These are phyloP conservation scores for Kuraishia borneana DNA, from an alignment of 805 yeast species.

Conservation along the genomic window DNA sequence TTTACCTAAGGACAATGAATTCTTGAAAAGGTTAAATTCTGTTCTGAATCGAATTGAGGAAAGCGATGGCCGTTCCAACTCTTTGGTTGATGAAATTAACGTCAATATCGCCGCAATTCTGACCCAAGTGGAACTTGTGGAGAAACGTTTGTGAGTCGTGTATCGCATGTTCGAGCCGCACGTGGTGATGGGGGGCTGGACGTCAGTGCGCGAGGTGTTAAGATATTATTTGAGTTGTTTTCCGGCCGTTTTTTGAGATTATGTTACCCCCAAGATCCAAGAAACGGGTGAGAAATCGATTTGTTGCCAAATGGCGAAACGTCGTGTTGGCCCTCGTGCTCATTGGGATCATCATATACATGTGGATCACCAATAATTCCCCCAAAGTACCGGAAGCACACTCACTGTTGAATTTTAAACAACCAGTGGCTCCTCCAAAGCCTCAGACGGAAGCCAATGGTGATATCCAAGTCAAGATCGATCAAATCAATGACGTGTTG, in stretches of 20 bases:
- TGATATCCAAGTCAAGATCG: neutral
- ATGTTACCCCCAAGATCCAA: neutral
- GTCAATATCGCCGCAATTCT: neutral
- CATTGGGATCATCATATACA: too few species aligned
- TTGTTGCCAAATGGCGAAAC: too few species aligned
- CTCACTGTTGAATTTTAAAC: too few species aligned
- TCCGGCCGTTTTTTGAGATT: neutral
- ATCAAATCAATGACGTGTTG: neutral
- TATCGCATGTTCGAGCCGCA: too few species aligned
- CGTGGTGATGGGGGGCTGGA: neutral
- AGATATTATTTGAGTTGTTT: neutral
- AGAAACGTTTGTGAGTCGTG: too few species aligned
- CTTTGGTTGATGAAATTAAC: neutral
- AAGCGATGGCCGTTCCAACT: too few species aligned
- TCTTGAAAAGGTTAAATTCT: neutral
- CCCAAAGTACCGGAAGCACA: neutral
- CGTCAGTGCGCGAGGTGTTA: neutral
- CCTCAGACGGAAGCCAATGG: too few species aligned
- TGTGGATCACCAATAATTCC: neutral
- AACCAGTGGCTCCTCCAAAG: too few species aligned
- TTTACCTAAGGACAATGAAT: neutral
- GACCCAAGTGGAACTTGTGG: neutral
- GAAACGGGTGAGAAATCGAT: neutral
- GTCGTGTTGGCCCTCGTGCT: too few species aligned
- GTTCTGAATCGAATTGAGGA: neutral